Conservation (phyloP, 805 yeast genomes). For the Kodamaea restingae region DNA sequence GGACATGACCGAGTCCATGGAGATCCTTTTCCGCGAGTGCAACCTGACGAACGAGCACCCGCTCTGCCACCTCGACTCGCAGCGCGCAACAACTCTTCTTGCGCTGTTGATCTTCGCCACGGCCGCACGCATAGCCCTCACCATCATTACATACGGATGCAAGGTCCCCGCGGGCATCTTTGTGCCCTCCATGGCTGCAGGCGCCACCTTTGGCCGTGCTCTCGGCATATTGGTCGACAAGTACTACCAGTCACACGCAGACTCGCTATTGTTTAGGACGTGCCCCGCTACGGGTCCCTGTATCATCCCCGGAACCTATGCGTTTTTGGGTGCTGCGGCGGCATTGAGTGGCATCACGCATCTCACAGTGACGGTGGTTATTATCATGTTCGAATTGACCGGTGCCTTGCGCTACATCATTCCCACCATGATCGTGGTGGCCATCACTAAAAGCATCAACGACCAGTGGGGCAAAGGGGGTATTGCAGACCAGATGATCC, state of each 20-base stretch:
- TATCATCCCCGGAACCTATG: constrained; percentile 91
- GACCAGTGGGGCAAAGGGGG: constrained; percentile 78
- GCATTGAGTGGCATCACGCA: constrained; percentile 93
- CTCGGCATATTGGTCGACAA: constrained; percentile 69
- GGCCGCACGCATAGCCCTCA: constrained; percentile 60
- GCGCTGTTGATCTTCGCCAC: constrained; percentile 67
- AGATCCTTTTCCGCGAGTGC: constrained; percentile 82
- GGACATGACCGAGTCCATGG: constrained; percentile 97
- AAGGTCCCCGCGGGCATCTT: constrained; percentile 97
- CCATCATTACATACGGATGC: constrained; percentile 84
- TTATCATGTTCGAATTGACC: constrained; percentile 78
- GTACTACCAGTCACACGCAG: constrained; percentile 26
- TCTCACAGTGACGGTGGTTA: constrained; percentile 86
- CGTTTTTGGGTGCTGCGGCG: constrained; percentile 94
- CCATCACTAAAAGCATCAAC: constrained; percentile 75
- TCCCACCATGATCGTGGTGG: constrained; percentile 95
- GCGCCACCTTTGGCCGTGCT: constrained; percentile 90
- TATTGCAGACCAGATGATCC: constrained; percentile 93
- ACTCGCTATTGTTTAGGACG: constrained; percentile 30
- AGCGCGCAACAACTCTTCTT: constrained; percentile 34
- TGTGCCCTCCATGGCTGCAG: constrained; percentile 96
- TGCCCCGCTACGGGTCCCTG: constrained; percentile 42
- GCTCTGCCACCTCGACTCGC: constrained; percentile 32
- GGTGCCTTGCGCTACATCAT: constrained; percentile 90
- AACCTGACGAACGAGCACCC: constrained; percentile 40